Base-by-base conservation (phyloP, 345 rosid genomes). In the Populus tremula region DNA sequence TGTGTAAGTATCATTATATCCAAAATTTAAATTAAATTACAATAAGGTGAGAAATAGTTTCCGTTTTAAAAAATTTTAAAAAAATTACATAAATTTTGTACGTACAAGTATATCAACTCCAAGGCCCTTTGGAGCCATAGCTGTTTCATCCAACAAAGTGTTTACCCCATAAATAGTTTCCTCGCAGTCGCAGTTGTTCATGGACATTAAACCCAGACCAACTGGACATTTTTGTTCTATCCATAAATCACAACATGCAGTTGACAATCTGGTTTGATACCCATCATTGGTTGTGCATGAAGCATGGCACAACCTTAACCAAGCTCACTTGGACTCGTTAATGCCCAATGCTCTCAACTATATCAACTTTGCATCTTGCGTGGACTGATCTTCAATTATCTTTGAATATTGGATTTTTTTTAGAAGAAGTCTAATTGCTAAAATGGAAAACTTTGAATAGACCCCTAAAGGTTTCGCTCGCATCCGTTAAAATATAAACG, bases 1-100 rank as follows among this genome's bases (percentile, higher is more conserved):
- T 94, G 1, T 27, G 27, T 27, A 27, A 27, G 27, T 27, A 27
- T 1, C 27, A 27, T 27, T 27, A 27, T 27, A 27, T 27, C 27
- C 27, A 27, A 27, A 27, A 27, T 6, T 18, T 92, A 85, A 94
- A 94, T 76, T 94, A 97, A 31, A 96, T 92, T 18, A 90, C 97
- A 85, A 38, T 38, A 38, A 38, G 8, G 0, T 38, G 39, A 38
- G 39, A 38, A 38, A 1, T 38, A 38, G 39, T 38, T 29, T 64
- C 6, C 33, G 1, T 27, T 5, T 11, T 2, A 0, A n/a, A 8
- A n/a, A n/a, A 21, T 8, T n/a, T 0, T 9, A n/a, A 10, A 5
- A 25, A 6, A 6, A 64, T 29, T 29, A 90, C 87, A n/a, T 83
- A 70, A 70, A 31, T 61, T 73, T 73, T 11, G 80, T 81, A 79